Evolutionary conservation across 2,329 filamentous ascomycete genomes (phyloP), one percentile per base, ranked within the genome.

Genomic region (Cladophialophora exuberans): DNA sequence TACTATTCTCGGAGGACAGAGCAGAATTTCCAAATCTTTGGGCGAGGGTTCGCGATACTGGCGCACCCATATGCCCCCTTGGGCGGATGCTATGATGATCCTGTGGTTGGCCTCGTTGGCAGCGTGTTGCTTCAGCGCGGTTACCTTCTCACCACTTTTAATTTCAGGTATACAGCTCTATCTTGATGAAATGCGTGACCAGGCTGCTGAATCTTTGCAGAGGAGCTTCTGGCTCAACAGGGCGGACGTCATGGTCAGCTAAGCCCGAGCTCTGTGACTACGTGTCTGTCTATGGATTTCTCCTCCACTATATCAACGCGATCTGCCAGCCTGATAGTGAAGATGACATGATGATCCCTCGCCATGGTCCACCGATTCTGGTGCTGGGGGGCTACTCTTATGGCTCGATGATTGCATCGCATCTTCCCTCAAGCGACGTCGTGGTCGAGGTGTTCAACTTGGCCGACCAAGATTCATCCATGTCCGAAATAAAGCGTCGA

Each of bases 11-110:
- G 31, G 9, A 53, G 60, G 62, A 66, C 51, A 38, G 56, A 56
- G 66, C 54, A 41, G 52, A 56, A 28, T 52, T 48, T 18, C 50
- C n/a, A 26, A 4, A 5, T 52, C n/a, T 53, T 57, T 42, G 58
- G 52, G 4, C 77, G 72, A 57, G 83, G 79, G 3, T 64, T 62
- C 36, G 84, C 85, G 0, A 77, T 96, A 3, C 75, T 97, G 33
- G 92, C 92, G 10, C 94, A 97, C 70, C 93, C 94, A 0, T 97
- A 97, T 68, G 90, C 90, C 28, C 86, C 90, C 0, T 76, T 97
- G 47, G 94, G 94, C 3, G 94, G 93, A 4, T 85, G 78, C 70
- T 94, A 85, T 67, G 89, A 97, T 68, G 92, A 97, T 68, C 81
- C 83, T 0, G 79, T 96, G 0, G 87, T 97, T 1, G 78, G 83